These are phyloP conservation scores for Paecilomyces sp. DNA, from an alignment of 2,329 filamentous ascomycete species.

Conservation along the genomic window DNA sequence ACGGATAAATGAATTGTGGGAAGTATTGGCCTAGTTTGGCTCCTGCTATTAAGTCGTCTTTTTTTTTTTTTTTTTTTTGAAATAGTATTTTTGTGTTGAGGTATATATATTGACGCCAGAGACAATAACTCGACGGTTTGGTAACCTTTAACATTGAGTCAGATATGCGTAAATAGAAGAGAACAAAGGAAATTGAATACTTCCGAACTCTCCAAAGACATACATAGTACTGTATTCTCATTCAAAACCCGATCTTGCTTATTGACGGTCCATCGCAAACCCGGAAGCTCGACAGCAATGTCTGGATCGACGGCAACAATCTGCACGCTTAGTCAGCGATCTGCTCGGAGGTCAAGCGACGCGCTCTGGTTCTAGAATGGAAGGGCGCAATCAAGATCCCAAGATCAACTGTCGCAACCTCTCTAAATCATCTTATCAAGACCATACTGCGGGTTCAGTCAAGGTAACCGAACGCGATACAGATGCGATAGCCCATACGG, in stretches of 20 bases:
- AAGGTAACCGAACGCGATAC: not conserved
- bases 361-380: not conserved
- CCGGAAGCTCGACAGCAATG: not conserved
- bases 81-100: too few relatives aligned
- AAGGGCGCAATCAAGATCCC: not conserved
- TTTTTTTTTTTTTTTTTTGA: too few relatives aligned
- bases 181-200: too few relatives aligned
- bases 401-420: not conserved
- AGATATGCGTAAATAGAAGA: too few relatives aligned
- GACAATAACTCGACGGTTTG: too few relatives aligned
- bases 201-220: too few relatives aligned
- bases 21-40: too few relatives aligned
- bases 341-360: not conserved
- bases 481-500: not conserved
- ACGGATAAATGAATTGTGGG: too few relatives aligned
- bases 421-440: not conserved
- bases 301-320: not conserved
- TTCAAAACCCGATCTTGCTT: not conserved
- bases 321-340: not conserved
- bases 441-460: not conserved
- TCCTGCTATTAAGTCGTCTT: too few relatives aligned
- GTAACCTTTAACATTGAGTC: too few relatives aligned
- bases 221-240: too few relatives aligned
- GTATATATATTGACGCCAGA: too few relatives aligned
- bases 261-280: not conserved